These are phyloP conservation scores for Phaeosphaeriaceae sp. DNA, from an alignment of 2,329 filamentous ascomycete species.

Conservation along the genomic window DNA sequence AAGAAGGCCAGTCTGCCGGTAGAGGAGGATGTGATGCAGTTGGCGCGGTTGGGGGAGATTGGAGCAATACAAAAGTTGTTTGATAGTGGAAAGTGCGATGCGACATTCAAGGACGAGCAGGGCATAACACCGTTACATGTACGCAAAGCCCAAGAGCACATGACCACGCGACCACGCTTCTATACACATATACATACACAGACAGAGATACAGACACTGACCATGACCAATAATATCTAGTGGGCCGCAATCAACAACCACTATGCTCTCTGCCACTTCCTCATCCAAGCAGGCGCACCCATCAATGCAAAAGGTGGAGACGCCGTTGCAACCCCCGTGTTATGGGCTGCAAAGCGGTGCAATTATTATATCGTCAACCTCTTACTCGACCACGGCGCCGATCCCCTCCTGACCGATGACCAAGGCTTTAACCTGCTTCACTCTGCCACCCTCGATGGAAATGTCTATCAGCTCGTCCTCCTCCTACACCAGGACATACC, in stretches of 20 bases:
- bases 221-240: too few relatives aligned
- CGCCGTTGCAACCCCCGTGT: constrained; percentile 88
- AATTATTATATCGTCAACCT: constrained; percentile 97
- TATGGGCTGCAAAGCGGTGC: constrained; percentile 96
- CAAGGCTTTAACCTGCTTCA: constrained; percentile 98
- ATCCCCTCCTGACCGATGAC: constrained; percentile 88
- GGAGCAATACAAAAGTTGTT: constrained; percentile 88
- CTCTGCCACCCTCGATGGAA: constrained; percentile 95
- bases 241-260: constrained; percentile 99
- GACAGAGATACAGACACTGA: constrained; percentile 11
- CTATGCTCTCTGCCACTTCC: constrained; percentile 94
- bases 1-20: constrained; percentile 52
- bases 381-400: constrained; percentile 87
- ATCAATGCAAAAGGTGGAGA: constrained; percentile 96
- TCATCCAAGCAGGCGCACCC: constrained; percentile 84
- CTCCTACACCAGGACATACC: constrained; percentile 94
- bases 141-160: too few relatives aligned
- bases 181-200: neutral
- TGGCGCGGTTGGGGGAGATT: constrained; percentile 87
- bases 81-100: constrained; percentile 79
- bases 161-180: too few relatives aligned
- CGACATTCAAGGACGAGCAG: constrained; percentile 84
- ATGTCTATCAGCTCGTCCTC: constrained; percentile 85
- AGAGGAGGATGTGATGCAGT: constrained; percentile 91
- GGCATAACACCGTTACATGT: constrained; percentile 96